Evolutionary conservation across 768 basidiomycete species (phyloP).

Genomic region (Auriculariales sp.): DNA sequence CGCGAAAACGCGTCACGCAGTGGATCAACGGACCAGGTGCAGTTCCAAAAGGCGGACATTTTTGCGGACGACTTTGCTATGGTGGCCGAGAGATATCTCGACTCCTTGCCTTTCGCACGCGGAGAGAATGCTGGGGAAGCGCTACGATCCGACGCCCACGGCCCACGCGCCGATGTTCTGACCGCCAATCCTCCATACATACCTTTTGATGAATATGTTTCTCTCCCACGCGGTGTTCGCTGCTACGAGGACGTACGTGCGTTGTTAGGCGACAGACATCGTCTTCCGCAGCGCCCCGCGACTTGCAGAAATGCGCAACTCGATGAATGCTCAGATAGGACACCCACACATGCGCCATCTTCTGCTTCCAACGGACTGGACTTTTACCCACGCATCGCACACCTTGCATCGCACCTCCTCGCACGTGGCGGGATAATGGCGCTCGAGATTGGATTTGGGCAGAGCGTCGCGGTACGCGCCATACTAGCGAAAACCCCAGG

Average conservation of each 20-base stretch:
- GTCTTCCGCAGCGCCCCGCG: too few relatives aligned
- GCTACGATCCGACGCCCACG: too few relatives aligned
- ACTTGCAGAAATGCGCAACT: too few relatives aligned
- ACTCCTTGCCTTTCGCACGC: too few relatives aligned
- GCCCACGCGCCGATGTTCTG: conserved; percentile 66
- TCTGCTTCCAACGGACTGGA: conserved; percentile 45
- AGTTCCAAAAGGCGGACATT: conserved; percentile 9
- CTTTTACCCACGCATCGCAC: conserved; percentile 61
- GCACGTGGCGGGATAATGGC: conserved; percentile 41
- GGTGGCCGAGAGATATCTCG: conserved; percentile 1
- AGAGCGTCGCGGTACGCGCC: conserved; percentile 44
- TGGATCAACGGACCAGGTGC: conserved; percentile 14
- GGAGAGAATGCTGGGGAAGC: too few relatives aligned
- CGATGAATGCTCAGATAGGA: too few relatives aligned
- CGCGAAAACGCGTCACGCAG: conserved; percentile 25
- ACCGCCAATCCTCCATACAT: conserved; percentile 87
- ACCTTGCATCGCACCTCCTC: conserved; percentile 40
- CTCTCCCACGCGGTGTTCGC: conserved; percentile 52
- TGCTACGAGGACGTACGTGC: conserved; percentile 72
- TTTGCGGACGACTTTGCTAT: conserved; percentile 35
- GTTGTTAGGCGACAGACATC: conserved; percentile 52
- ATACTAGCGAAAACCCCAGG: conserved; percentile 38
- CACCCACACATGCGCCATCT: too few relatives aligned
- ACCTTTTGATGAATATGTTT: conserved; percentile 43
- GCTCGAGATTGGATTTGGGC: conserved; percentile 66